Base-by-base conservation (phyloP, 164 flowering plant species). In the Echeveria elegans region DNA sequence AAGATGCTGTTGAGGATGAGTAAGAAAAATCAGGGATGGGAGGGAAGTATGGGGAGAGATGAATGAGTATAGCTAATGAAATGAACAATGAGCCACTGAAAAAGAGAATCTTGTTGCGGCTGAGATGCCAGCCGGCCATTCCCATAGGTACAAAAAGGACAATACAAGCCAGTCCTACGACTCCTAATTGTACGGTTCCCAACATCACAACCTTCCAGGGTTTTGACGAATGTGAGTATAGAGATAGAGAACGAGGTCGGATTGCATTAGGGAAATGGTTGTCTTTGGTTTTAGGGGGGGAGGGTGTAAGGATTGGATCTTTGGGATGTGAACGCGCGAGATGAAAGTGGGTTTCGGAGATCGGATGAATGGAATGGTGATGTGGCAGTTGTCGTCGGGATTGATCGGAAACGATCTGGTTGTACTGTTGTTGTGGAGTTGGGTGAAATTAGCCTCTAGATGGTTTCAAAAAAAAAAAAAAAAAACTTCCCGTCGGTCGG, bases 101-200 rank as follows among this genome's bases (percentile, higher is more conserved):
- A 73, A 94, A 93, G n/a, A 93, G 87, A 81, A 88, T 78, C 79
- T 88, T 94, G 81, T 94, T 89, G 64, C 97, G 83, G 77, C 97
- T 94, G 38, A 94, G 77, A 68, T 90, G 97, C 88, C 85, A 94
- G 0, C 98, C 98, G 0, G 96, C 98, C 86, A 94, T 79, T 0
- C 78, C 89, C 94, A 93, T 89, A 16, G 97, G 98, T 3, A 93
- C 91, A 31, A 93, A 83, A 15, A 93, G 72, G 40, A 90, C 96
- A 7, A 89, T 41, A 63, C 86, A 85, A 10, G 96, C 97, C 16
- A 89, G 12, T 32, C 61, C 96, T 71, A 86, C 64, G 18, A 83
- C 61, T 11, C 97, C 98, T 12, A 86, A 73, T 45, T 85, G 93
- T 47, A 90, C 74, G 24, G 69, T 75, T 12, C 82, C 82, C 4